Conservation (phyloP, 2,329 filamentous ascomycete genomes). For the Fusarium solani-melongenae region DNA sequence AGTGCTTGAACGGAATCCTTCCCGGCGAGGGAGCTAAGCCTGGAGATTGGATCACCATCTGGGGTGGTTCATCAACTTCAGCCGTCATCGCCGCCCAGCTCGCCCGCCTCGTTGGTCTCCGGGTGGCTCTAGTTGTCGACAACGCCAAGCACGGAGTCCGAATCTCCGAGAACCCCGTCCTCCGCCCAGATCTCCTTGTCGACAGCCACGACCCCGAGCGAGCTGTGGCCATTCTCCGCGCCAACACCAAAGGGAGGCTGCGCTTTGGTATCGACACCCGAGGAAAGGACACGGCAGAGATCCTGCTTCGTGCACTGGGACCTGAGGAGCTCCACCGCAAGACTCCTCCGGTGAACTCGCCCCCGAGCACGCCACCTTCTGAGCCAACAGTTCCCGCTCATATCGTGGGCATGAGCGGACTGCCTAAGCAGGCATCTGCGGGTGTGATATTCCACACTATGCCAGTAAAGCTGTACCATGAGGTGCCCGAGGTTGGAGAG, state of each 20-base stretch:
- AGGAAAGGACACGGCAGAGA: slow-evolving; percentile 70
- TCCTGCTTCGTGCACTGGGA: slow-evolving; percentile 56
- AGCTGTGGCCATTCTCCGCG: slow-evolving; percentile 72
- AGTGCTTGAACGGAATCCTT: slow-evolving; percentile 69
- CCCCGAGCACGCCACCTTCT: slow-evolving; percentile 52
- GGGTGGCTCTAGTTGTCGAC: slow-evolving; percentile 74
- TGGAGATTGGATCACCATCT: slow-evolving; percentile 79
- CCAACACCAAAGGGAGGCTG: slow-evolving; percentile 66
- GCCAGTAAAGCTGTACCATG: slow-evolving; percentile 82
- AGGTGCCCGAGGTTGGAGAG: slow-evolving; percentile 71
- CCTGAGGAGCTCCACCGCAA: slow-evolving; percentile 56
- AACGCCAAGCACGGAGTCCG: slow-evolving; percentile 72
- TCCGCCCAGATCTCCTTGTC: slow-evolving; percentile 71
- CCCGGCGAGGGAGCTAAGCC: slow-evolving; percentile 63
- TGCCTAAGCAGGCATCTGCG: slow-evolving; percentile 65
- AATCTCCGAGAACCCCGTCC: slow-evolving; percentile 58
- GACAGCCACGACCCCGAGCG: slow-evolving; percentile 74
- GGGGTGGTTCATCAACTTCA: slow-evolving; percentile 80
- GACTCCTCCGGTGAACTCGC: slow-evolving; percentile 44
- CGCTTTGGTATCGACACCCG: slow-evolving; percentile 77
- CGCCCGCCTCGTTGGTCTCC: slow-evolving; percentile 72
- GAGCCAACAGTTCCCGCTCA: slow-evolving; percentile 56
- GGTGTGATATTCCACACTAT: slow-evolving; percentile 71
- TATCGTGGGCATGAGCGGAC: slow-evolving; percentile 73
- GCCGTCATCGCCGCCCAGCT: slow-evolving; percentile 75